Base-by-base conservation (phyloP, 192 early-diverging fungal genomes). In the Geranomyces michiganensis region DNA sequence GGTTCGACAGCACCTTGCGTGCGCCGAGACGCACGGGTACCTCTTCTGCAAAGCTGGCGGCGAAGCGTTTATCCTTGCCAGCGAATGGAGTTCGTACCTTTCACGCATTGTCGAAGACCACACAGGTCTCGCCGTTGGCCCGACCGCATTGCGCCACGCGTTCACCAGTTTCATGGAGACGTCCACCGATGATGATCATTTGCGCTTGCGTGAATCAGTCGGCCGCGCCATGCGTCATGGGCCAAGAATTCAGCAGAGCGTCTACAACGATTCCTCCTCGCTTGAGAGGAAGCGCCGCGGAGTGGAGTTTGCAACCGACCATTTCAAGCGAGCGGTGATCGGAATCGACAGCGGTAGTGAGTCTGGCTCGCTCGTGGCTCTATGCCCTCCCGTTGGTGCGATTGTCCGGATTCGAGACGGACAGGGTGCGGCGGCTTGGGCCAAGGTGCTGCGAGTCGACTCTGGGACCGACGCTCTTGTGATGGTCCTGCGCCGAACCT, bases 41-140 rank as follows among this genome's bases (percentile, higher is more conserved):
- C 65, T 67, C 47, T 67, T 67, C 51, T 67, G 65, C 65, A 67
- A 67, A 47, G 12, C 15, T 14, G 30, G 33, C 31, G 65, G 65
- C 21, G 49, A 67, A 4, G 19, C 8, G 22, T 67, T 67, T 29
- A 7, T 27, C 8, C 12, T 27, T 27, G 65, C 65, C 2, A n/a
- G 65, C 31, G 65, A 67, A 3, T 67, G 65, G 65, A 55, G 47
- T 6, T 14, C 30, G 21, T 67, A 67, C 33, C 22, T 67, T 1
- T 49, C 65, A 14, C 21, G 65, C 21, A 67, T 67, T 47, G 51
- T 67, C 26, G 65, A 67, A 36, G 30, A 33, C 15, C 65, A 32
- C 32, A 33, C 65, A 3, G 65, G 48, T 27, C 14, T 67, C 3
- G 27, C 65, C 12, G 22, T 64, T 21, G 44, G 62, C 2, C 33